Percentiles rank a stretch among this genome's conserved stretches.
These are phyloP conservation scores for Boeremia lycopersici DNA, from an alignment of 2,329 filamentous ascomycete genomes.

Conservation along the genomic window DNA sequence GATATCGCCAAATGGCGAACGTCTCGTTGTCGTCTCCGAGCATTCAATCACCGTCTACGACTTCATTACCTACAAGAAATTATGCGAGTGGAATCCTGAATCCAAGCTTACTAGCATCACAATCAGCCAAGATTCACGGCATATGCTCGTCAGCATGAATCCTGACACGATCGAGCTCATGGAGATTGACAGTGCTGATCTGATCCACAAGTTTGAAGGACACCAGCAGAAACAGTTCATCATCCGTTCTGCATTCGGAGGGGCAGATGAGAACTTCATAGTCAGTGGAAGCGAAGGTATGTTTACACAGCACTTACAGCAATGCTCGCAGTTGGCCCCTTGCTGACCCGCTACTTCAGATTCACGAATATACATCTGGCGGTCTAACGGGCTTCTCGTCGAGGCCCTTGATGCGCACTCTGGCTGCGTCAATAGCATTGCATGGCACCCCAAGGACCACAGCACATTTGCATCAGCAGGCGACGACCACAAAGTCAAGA, in stretches of 20 bases:
- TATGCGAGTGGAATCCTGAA: conserved; percentile 74
- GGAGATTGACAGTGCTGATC: conserved; percentile 73
- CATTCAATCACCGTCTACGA: conserved; percentile 82
- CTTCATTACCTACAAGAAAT: conserved; percentile 72
- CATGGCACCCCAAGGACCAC: conserved; percentile 85
- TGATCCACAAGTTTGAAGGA: conserved; percentile 76
- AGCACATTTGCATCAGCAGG: conserved; percentile 89
- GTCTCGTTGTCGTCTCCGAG: conserved; percentile 78
- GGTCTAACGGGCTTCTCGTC: conserved; percentile 78
- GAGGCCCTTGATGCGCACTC: conserved; percentile 77
- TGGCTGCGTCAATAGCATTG: conserved; percentile 82
- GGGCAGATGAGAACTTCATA: conserved; percentile 89
- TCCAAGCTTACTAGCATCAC: conserved; percentile 78
- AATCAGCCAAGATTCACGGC: conserved; percentile 79
- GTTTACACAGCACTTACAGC: conserved; percentile 18
- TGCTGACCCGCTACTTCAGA: conserved; percentile 50
- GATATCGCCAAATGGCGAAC: conserved; percentile 79
- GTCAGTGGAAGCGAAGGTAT: conserved; percentile 88
- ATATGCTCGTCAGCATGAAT: conserved; percentile 81
- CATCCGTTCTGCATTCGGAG: conserved; percentile 84
- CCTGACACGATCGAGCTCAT: conserved; percentile 79
- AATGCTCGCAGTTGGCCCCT: background rate
- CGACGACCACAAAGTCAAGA: conserved; percentile 82
- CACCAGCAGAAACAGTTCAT: conserved; percentile 77
- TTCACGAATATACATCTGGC: conserved; percentile 83